Evolutionary conservation across 345 rosid species (phyloP).

Genomic region (Brassica juncea): DNA sequence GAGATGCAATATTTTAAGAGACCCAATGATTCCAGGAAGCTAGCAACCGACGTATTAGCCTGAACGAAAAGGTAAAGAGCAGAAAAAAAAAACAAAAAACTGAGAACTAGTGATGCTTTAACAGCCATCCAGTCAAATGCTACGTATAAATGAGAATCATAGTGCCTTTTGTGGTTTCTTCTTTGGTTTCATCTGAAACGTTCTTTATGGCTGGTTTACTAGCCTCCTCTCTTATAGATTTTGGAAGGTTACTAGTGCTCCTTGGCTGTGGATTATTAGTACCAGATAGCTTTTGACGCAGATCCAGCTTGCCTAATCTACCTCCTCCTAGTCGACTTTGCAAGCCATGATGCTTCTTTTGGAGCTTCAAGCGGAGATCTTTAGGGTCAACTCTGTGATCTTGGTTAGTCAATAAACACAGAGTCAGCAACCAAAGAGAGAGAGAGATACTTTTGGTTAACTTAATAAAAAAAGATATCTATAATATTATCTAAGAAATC

Average conservation of each 20-base stretch:
- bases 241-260: not conserved
- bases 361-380: not conserved
- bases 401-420: not conserved
- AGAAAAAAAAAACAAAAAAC: not conserved
- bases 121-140: not conserved
- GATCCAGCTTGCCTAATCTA: not conserved
- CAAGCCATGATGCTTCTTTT: not conserved
- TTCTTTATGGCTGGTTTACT: not conserved
- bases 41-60: slow-evolving; percentile 59
- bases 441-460: too few species aligned
- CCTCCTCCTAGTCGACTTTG: not conserved
- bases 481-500: too few species aligned
- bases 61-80: slow-evolving; percentile 38
- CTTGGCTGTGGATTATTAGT: not conserved
- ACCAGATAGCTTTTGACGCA: not conserved
- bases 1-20: slow-evolving; percentile 74
- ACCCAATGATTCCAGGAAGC: slow-evolving; percentile 74
- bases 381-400: not conserved
- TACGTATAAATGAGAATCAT: not conserved
- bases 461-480: too few species aligned
- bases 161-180: not conserved
- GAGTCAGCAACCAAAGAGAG: not conserved
- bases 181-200: not conserved
- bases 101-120: not conserved
- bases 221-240: not conserved